Conservation (phyloP, 805 yeast genomes). For the Pichia manshurica region DNA sequence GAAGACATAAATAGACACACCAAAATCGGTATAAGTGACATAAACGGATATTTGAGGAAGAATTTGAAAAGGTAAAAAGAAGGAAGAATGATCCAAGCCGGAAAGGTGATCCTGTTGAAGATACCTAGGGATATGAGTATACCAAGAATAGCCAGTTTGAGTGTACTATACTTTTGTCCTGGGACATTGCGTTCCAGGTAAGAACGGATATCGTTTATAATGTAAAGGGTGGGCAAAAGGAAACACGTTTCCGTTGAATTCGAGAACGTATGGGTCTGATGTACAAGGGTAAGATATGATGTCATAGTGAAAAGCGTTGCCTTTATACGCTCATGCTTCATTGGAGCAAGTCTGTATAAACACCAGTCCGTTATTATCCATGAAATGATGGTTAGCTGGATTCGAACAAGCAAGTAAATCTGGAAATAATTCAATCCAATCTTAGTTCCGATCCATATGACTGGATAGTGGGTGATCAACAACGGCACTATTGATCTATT, state of each 20-base stretch:
- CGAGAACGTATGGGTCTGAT: conserved; percentile 86
- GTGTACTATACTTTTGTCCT: background rate
- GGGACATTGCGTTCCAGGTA: conserved; percentile 11
- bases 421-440: conserved; percentile 39
- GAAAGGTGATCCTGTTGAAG: conserved; percentile 82
- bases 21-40: conserved; percentile 29
- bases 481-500: conserved; percentile 71
- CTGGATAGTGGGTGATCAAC: conserved; percentile 64
- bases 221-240: conserved; percentile 43
- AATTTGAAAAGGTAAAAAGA: conserved; percentile 39
- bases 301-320: conserved; percentile 47
- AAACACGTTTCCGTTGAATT: conserved; percentile 72
- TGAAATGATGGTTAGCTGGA: conserved; percentile 34
- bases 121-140: conserved; percentile 54
- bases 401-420: conserved; percentile 48
- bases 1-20: conserved; percentile 35
- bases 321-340: conserved; percentile 31
- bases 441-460: conserved; percentile 36
- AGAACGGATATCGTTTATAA: conserved; percentile 36
- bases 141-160: conserved; percentile 37
- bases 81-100: conserved; percentile 69
- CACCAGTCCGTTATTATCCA: conserved; percentile 32
- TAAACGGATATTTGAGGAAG: conserved; percentile 32
- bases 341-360: conserved; percentile 28
- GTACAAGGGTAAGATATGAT: conserved; percentile 66